These are phyloP conservation scores for Blastocystis sp. DNA, from an alignment of 352 stramenopile species.

Conservation along the genomic window DNA sequence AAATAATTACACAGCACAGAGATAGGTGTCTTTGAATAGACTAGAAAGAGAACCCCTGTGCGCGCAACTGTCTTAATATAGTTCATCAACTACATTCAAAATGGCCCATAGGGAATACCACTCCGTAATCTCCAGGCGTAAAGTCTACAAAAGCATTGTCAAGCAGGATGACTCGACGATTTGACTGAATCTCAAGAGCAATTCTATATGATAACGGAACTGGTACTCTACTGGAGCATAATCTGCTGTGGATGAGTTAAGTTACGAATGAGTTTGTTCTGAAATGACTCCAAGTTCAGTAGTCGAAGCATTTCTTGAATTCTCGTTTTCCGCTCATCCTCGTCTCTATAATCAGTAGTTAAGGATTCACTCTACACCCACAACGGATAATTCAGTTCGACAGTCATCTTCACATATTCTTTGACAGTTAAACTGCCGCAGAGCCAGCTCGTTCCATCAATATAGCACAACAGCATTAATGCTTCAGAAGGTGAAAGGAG, in stretches of 20 bases:
- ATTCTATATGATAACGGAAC: not conserved
- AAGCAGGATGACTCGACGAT: slow-evolving; percentile 15
- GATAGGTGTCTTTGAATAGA: not conserved
- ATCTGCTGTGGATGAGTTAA: slow-evolving; percentile 21
- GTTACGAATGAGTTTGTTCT: not conserved
- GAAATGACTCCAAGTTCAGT: not conserved
- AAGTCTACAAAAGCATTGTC: slow-evolving; percentile 31
- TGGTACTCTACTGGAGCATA: not conserved
- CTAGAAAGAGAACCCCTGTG: slow-evolving; percentile 15
- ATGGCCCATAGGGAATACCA: not conserved
- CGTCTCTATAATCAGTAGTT: not conserved
- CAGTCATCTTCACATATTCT: not conserved
- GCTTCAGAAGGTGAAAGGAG: not conserved
- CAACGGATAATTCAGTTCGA: slow-evolving; percentile 10
- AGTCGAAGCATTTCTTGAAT: not conserved
- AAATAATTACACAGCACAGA: not conserved
- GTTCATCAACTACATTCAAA: not conserved
- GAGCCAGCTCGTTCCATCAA: not conserved
- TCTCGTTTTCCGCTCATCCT: not conserved
- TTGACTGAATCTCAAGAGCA: slow-evolving; percentile 27
- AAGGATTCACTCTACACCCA: not conserved
- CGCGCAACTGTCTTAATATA: not conserved
- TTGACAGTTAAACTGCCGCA: not conserved
- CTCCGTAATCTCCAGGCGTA: not conserved
- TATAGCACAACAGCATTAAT: slow-evolving; percentile 9